Evolutionary conservation across 2,329 filamentous ascomycete genomes (phyloP), one percentile per base, ranked within the genome.

Genomic region (Exophiala oligosperma): DNA sequence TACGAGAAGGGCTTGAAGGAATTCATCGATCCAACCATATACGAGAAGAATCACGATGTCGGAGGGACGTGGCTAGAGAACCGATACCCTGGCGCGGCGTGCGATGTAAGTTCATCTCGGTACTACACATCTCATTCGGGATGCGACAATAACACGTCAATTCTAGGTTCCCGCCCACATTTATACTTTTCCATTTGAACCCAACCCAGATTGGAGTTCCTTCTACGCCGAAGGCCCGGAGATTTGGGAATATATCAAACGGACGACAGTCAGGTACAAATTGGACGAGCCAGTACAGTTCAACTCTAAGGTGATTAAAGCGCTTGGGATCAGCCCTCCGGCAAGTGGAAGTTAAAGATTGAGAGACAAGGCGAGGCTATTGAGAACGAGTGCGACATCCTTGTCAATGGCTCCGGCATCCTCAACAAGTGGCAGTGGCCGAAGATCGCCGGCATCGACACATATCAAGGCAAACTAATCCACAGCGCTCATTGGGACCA

Each of bases 401-500:
- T 78, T n/a, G 71, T 77, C 17, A 66, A 66, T 14, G 71, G 56
- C 4, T 54, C 60, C 4, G 64, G 67, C 8, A 49, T 67, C 21
- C 41, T 68, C 37, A 68, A 48, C 74, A 76, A 8, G 62, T n/a
- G 64, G 63, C 59, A 56, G 21, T 64, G 56, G 57, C 66, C 66
- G 5, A 64, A 69, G 14, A 70, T 71, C 57, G 44, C 38, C 5
- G 55, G 55, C 12, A 17, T 52, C 4, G 70, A 72, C 26, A 60
- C 47, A 0, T 76, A 72, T 53, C 55, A 67, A 49, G 74, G 74
- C 1, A 66, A 47, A n/a, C 35, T 57, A 4, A 24, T 57, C 2
- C 54, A 57, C 35, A 57, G 77, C 4, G 79, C 77, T 1, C 56
- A 66, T n/a, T 81, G 78, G 79, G 78, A 79, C 54, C 72, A 77